Evolutionary conservation across 768 basidiomycete genomes (phyloP).

Genomic region (Tylopilus felleus): DNA sequence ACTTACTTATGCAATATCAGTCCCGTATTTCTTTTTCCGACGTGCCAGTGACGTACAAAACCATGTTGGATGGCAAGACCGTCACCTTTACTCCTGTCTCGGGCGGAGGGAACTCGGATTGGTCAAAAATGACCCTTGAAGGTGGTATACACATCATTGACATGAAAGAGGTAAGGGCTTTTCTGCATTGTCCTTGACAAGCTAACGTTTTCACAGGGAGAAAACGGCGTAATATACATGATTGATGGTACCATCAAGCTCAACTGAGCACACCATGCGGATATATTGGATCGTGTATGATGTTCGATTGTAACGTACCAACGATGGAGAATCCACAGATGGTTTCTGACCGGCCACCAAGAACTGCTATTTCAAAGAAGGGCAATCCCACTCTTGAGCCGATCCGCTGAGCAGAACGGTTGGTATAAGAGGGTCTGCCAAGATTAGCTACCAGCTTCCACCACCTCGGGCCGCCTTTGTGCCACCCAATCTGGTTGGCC

Average conservation of each 20-base stretch:
- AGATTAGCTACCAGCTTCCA: no score
- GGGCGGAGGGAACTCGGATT: constrained; percentile 40
- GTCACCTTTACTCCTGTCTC: constrained; percentile 48
- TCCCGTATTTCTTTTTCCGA: constrained; percentile 45
- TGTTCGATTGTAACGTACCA: neutral
- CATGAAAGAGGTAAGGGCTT: constrained; percentile 55
- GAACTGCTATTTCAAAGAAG: neutral
- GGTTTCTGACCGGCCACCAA: neutral
- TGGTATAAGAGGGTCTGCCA: no score
- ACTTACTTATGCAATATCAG: constrained; percentile 17
- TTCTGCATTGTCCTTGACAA: neutral
- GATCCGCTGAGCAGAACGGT: no score
- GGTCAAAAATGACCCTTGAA: constrained; percentile 58
- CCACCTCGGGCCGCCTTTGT: no score
- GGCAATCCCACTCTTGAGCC: neutral
- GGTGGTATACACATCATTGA: constrained; percentile 51
- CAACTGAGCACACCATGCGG: constrained; percentile 5
- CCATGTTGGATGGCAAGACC: constrained; percentile 56
- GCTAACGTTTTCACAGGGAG: constrained; percentile 30
- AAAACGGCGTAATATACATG: constrained; percentile 43
- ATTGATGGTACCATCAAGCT: constrained; percentile 38
- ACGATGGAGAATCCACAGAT: neutral
- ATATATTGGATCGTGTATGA: neutral
- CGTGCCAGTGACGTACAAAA: constrained; percentile 43
- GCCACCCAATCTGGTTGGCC: no score